phyloP scores from a whole-genome alignment of 1,284 basidiomycete genomes.

The Ganoderma multipileum region DNA sequence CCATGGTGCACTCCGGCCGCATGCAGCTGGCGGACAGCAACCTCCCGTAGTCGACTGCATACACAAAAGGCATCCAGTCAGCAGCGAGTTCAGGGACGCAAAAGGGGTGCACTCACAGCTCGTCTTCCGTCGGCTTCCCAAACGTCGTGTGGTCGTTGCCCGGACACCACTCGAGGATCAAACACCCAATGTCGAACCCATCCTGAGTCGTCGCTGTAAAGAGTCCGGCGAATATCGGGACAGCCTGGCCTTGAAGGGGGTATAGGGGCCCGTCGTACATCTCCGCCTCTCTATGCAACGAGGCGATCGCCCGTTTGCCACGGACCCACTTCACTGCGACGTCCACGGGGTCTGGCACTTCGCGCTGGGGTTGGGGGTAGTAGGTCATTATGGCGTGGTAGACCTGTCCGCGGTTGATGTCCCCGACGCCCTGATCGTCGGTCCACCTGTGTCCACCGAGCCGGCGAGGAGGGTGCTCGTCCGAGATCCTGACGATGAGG shows the following conservation, averaged over 20 bases:
- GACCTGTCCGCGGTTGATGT: constrained; percentile 19
- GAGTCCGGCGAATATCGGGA: constrained; percentile 31
- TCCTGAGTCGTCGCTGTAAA: constrained; percentile 17
- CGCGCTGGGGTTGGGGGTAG: constrained; percentile 10
- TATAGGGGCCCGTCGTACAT: constrained; percentile 26
- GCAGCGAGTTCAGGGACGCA: background rate
- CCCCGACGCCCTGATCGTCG: constrained; percentile 12
- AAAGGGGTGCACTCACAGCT: constrained; percentile 17
- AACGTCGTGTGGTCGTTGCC: constrained; percentile 22
- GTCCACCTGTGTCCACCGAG: constrained; percentile 20
- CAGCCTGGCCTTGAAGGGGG: constrained; percentile 22
- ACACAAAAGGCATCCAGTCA: constrained; percentile 20
- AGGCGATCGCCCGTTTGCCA: constrained; percentile 39
- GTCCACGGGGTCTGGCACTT: constrained; percentile 4
- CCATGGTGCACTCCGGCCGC: constrained; percentile 45
- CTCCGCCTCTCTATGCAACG: constrained; percentile 31
- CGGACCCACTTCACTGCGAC: constrained; percentile 33
- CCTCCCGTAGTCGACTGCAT: constrained; percentile 41
- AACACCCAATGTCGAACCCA: constrained; percentile 35
- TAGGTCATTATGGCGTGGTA: constrained; percentile 21
- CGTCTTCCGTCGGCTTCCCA: constrained; percentile 17
- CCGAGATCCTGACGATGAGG: constrained; percentile 20
- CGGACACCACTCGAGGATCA: constrained; percentile 48
- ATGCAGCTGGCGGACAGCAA: constrained; percentile 44
- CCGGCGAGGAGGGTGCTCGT: constrained; percentile 14